phyloP scores from a whole-genome alignment of 2,329 filamentous ascomycete species.

The Grosmannia serpens region DNA sequence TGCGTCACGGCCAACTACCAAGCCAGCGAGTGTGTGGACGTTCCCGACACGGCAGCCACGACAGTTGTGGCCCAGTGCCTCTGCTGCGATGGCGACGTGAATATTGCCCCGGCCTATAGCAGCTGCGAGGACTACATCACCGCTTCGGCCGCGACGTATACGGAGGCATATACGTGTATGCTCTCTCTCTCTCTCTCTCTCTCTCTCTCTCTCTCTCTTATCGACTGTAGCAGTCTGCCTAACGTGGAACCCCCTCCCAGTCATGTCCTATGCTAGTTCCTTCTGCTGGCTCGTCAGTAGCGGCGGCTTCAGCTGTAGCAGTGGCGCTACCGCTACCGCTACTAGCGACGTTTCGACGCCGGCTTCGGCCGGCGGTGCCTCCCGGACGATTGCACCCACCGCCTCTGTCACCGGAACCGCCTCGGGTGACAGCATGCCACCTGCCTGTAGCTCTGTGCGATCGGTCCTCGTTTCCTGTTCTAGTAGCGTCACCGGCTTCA shows the following conservation, averaged over 20 bases:
- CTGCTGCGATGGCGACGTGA: conserved; percentile 13
- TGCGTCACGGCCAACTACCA: conserved; percentile 11
- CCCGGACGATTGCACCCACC: conserved; percentile 1
- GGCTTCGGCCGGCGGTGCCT: background rate
- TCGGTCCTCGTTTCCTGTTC: conserved; percentile 14
- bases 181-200: background rate
- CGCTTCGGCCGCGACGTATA: conserved; percentile 4
- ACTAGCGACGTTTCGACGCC: background rate
- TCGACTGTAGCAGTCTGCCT: background rate
- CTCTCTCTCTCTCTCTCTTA: background rate
- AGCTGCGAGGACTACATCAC: conserved; percentile 16
- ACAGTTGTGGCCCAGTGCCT: conserved; percentile 10
- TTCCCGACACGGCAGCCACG: conserved; percentile 5
- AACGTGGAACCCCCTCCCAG: background rate
- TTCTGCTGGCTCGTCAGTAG: conserved; percentile 3
- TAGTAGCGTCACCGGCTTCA: conserved; percentile 2
- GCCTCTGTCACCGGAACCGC: background rate
- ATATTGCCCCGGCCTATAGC: conserved; percentile 12
- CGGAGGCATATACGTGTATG: conserved; percentile 6
- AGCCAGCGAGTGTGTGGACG: conserved; percentile 10
- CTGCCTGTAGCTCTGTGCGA: conserved; percentile 14
- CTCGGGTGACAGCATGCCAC: conserved; percentile 1
- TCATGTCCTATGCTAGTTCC: conserved; percentile 2
- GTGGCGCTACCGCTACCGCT: background rate
- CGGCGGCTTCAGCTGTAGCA: conserved; percentile 7